Percentiles rank a stretch among this genome's conserved stretches.
Conservation (phyloP, 495 filamentous ascomycete genomes). For the Neurospora sp. region DNA sequence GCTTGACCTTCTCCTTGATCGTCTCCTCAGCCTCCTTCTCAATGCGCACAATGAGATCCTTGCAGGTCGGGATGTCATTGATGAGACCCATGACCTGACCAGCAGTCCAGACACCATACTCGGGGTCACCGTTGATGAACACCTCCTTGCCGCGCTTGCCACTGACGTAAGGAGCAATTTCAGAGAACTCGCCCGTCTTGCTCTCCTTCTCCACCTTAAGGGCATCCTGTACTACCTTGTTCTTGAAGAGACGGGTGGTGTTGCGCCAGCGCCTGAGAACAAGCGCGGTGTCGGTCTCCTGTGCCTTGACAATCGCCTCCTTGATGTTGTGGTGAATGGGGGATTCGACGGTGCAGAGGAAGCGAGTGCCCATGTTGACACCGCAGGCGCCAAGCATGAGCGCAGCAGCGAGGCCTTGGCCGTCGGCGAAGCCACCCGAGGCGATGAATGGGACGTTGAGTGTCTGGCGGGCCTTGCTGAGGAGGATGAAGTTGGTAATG, state of each 20-base stretch:
- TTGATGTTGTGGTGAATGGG: conserved; percentile 93
- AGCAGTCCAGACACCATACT: conserved; percentile 71
- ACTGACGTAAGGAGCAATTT: conserved; percentile 82
- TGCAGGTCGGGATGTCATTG: conserved; percentile 54
- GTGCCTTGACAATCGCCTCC: conserved; percentile 75
- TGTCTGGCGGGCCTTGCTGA: conserved; percentile 75
- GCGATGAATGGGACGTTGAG: conserved; percentile 89
- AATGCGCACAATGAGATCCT: conserved; percentile 43
- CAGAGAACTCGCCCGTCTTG: conserved; percentile 78
- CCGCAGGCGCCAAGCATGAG: conserved; percentile 84
- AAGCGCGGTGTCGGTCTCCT: conserved; percentile 85
- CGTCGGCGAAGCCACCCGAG: conserved; percentile 90
- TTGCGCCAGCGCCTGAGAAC: conserved; percentile 89
- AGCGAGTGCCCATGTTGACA: conserved; percentile 92
- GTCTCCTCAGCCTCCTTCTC: conserved; percentile 52
- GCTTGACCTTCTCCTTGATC: conserved; percentile 30
- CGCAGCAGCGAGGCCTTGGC: conserved; percentile 88
- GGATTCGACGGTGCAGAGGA: conserved; percentile 87
- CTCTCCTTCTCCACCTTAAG: conserved; percentile 78
- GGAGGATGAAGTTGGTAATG: conserved; percentile 95
- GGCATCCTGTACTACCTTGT: conserved; percentile 75
- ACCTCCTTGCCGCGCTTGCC: conserved; percentile 87
- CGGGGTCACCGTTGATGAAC: conserved; percentile 82
- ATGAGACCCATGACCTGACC: conserved; percentile 59
- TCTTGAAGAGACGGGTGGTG: conserved; percentile 77